These are phyloP conservation scores for Tubosaeta sp. DNA, from an alignment of 768 basidiomycete genomes.

Conservation along the genomic window DNA sequence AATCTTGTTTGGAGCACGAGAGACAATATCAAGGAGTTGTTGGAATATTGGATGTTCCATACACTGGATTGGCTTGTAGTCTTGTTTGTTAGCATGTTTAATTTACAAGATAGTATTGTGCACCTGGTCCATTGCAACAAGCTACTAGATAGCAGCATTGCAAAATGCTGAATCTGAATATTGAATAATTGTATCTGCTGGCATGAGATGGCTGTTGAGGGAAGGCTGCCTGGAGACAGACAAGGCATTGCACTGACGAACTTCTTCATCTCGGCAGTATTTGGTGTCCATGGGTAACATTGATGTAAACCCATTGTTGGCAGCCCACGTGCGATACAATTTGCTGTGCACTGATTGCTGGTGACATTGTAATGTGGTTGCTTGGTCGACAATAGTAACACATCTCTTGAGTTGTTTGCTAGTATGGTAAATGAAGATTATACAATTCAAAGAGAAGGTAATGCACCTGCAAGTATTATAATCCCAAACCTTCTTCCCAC, in stretches of 20 bases:
- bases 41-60: constrained; percentile 4
- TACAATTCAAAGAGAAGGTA: too few species aligned
- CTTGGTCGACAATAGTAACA: neutral
- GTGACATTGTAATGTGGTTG: neutral
- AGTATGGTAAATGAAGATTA: neutral
- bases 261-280: neutral
- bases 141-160: neutral
- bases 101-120: neutral
- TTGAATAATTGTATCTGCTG: neutral
- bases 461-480: neutral
- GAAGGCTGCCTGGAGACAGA: neutral
- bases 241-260: neutral
- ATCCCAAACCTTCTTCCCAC: neutral
- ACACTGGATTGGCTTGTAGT: constrained; percentile 1
- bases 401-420: neutral
- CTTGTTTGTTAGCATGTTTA: neutral
- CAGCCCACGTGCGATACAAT: neutral
- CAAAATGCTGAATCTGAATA: neutral
- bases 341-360: neutral
- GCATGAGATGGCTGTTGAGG: neutral
- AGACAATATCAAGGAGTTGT: neutral
- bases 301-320: neutral
- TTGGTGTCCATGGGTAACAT: neutral
- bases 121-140: constrained; percentile 3
- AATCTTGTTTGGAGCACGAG: neutral